Evolutionary conservation across 352 stramenopile genomes (phyloP), one percentile per base, ranked within the genome.

Genomic region (Globisporangium irregulare): DNA sequence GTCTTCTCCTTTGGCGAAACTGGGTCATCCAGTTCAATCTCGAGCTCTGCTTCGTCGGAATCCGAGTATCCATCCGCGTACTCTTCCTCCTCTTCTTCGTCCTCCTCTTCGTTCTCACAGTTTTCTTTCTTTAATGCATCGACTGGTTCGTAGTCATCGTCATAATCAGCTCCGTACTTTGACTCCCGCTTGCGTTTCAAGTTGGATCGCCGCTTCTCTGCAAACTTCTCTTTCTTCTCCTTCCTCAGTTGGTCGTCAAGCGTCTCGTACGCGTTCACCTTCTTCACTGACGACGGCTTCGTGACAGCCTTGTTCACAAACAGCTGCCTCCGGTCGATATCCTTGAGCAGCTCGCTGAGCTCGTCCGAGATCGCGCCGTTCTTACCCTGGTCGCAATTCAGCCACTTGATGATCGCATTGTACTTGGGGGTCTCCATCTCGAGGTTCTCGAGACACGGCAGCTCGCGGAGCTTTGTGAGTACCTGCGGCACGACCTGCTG

Each of bases 351-450:
- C 51, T 75, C 38, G 15, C 68, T 67, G 38, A 86, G 62, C 20
- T 79, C 74, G 0, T 56, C 15, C 24, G 84, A 72, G 8, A 70
- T 73, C 5, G 74, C 56, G 20, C 68, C 46, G 67, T 92, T 77
- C 48, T 82, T 78, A 24, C 74, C 73, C 25, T 80, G 68, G 41
- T 92, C 81, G 29, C 57, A 27, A 65, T 89, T 76, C 51, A 92
- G 63, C 84, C 84, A 92, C 62, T 79, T 80, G 24, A 80, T 62
- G 7, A 92, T 59, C 25, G 55, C 71, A 1, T 67, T 66, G 67
- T 83, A 88, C 58, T 92, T 92, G 36, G 67, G 79, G 14, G 76
- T 78, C 2, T 72, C 75, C 20, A 67, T 61, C 18, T 53, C 54
- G 10, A 92, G 59, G 24, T 66, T 64, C 46, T 81, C 66, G 43